phyloP scores from a whole-genome alignment of 176 grass and related monocot genomes.

The Phoenix dactylifera region DNA sequence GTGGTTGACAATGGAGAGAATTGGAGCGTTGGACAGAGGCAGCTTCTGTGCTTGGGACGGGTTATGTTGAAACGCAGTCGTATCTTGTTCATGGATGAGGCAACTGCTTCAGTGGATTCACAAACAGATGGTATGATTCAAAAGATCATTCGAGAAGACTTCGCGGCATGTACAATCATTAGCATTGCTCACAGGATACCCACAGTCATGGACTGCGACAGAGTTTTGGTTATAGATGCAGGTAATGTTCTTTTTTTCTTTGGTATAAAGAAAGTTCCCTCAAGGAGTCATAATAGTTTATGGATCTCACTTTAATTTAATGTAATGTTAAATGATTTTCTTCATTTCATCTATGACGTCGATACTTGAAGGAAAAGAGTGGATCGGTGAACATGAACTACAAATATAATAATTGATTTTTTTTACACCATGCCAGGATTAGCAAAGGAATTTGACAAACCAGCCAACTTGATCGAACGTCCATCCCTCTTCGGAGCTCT shows the following conservation, averaged over 20 bases:
- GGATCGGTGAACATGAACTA: too few species aligned
- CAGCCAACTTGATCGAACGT: constrained; percentile 60
- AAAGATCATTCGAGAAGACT: constrained; percentile 89
- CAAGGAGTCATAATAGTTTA: too few species aligned
- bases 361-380: too few species aligned
- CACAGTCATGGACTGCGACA: constrained; percentile 91
- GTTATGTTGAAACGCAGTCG: constrained; percentile 88
- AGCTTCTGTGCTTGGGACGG: constrained; percentile 75
- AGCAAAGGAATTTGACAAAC: constrained; percentile 78
- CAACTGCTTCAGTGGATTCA: constrained; percentile 92
- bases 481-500: constrained; percentile 80
- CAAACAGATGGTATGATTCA: constrained; percentile 96
- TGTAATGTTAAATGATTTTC: too few species aligned
- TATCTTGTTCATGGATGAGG: constrained; percentile 97
- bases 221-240: constrained; percentile 85
- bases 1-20: constrained; percentile 97
- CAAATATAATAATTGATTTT: neutral
- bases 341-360: too few species aligned
- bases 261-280: neutral
- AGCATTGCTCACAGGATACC: constrained; percentile 99
- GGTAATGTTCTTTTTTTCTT: constrained; percentile 30
- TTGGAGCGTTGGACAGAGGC: constrained; percentile 93
- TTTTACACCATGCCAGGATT: constrained; percentile 35
- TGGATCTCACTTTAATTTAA: too few species aligned
- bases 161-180: constrained; percentile 81